A percentile compares a stretch with the other conserved stretches of the same genome.
Conservation (phyloP, 208 protist species). For the Acanthamoeba rhysodes region DNA sequence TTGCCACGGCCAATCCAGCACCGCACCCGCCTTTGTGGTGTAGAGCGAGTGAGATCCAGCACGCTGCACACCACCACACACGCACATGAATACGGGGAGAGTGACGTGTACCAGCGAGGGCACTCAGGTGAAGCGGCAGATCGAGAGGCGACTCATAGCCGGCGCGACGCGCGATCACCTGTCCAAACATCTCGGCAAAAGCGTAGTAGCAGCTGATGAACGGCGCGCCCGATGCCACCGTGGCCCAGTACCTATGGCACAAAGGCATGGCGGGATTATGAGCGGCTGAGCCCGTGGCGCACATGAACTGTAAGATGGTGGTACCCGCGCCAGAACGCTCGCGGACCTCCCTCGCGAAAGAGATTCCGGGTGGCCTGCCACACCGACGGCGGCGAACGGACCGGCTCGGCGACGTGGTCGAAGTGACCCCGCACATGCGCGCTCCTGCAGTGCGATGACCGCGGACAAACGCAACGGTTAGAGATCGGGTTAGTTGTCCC, state of each 20-base stretch:
- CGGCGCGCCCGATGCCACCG: conserved; percentile 3
- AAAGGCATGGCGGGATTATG: too few species aligned
- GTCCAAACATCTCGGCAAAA: background rate
- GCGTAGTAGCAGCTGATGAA: conserved; percentile 71
- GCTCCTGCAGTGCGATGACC: background rate
- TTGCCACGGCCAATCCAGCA: background rate
- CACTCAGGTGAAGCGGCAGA: conserved; percentile 14
- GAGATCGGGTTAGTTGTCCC: too few species aligned
- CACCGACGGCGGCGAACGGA: background rate
- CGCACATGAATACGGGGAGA: background rate
- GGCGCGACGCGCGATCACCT: background rate
- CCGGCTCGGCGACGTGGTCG: background rate
- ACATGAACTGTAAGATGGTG: background rate
- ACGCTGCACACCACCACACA: background rate
- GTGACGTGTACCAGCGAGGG: background rate
- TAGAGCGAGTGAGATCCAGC: background rate
- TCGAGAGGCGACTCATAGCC: conserved; percentile 26
- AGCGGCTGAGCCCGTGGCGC: too few species aligned
- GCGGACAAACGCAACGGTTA: background rate
- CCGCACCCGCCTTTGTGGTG: background rate
- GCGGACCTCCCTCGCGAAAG: background rate
- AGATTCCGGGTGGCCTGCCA: background rate
- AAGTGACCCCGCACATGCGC: conserved; percentile 19
- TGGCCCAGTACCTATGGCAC: background rate
- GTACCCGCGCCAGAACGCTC: conserved; percentile 25